A percentile compares a stretch with the other conserved stretches of the same genome.
Conservation (phyloP, 1,139 yeast species). For the Geotrichum restrictum region DNA sequence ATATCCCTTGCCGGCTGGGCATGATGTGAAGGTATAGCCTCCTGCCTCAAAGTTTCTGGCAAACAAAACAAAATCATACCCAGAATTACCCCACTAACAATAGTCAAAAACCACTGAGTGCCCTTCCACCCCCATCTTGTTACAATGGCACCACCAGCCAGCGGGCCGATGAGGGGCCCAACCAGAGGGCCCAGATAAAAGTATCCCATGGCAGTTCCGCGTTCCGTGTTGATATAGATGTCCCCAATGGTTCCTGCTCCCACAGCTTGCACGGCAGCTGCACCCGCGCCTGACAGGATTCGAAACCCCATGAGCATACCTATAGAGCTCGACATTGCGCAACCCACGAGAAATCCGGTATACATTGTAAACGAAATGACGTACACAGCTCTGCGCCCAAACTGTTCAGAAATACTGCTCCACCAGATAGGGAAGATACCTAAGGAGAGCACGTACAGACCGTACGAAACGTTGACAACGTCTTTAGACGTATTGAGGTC, state of each 20-base stretch:
- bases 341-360: constrained; percentile 65
- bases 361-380: constrained; percentile 61
- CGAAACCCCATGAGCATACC: constrained; percentile 63
- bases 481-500: constrained; percentile 56
- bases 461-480: constrained; percentile 72
- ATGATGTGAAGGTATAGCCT: constrained; percentile 1
- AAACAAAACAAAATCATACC: constrained; percentile 51
- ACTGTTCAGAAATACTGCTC: constrained; percentile 68
- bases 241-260: constrained; percentile 90
- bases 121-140: constrained; percentile 82
- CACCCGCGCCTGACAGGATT: constrained; percentile 71
- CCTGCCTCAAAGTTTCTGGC: constrained; percentile 63
- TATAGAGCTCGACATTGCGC: constrained; percentile 62
- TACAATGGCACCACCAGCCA: constrained; percentile 73
- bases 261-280: constrained; percentile 82
- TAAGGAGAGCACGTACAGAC: constrained; percentile 65
- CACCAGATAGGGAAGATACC: constrained; percentile 89
- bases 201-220: constrained; percentile 79
- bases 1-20: constrained; percentile 9
- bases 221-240: constrained; percentile 57
- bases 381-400: constrained; percentile 72
- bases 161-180: constrained; percentile 79
- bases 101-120: constrained; percentile 80
- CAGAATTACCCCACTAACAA: constrained; percentile 56
- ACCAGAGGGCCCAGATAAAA: constrained; percentile 77